Percentiles rank a stretch among this genome's conserved stretches.
Evolutionary conservation across 352 stramenopile species (phyloP).

Genomic region (Globisporangium irregulare): DNA sequence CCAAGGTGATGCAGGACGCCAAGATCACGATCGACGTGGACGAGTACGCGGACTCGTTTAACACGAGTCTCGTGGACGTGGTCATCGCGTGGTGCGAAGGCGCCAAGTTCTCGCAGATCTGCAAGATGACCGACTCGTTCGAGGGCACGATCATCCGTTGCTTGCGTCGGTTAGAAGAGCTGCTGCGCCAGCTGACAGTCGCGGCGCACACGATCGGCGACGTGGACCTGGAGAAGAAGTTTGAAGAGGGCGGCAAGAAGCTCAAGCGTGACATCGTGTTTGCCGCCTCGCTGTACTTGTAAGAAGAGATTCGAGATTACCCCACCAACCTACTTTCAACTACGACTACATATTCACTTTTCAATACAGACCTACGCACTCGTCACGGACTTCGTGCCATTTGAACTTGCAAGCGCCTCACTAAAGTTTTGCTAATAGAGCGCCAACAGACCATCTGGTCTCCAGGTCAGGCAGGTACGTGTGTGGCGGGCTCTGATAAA

Average conservation of each 20-base stretch:
- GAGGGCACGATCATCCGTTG: constrained; percentile 99
- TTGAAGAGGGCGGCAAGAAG: constrained; percentile 95
- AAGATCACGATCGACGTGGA: constrained; percentile 96
- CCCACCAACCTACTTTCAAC: background rate
- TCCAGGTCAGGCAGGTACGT: no score
- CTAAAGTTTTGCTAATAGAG: no score
- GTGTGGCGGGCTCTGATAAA: no score
- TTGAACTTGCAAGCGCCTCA: background rate
- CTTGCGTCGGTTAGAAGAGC: constrained; percentile 96
- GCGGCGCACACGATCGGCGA: constrained; percentile 98
- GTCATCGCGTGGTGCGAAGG: constrained; percentile 97
- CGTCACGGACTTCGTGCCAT: background rate
- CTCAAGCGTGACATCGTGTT: constrained; percentile 99
- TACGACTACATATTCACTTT: background rate
- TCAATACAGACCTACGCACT: background rate
- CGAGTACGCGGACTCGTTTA: constrained; percentile 97
- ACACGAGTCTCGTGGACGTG: constrained; percentile 97
- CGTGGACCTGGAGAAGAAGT: constrained; percentile 96
- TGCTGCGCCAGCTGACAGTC: constrained; percentile 95
- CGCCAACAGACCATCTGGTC: no score
- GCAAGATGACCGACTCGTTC: constrained; percentile 97
- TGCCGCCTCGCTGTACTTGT: constrained; percentile 98
- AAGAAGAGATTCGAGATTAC: constrained; percentile 16
- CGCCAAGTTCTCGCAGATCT: constrained; percentile 98
- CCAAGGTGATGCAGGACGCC: constrained; percentile 88